These are phyloP conservation scores for Psidium friedrichsthalianum DNA, from an alignment of 345 rosid genomes.

Conservation along the genomic window DNA sequence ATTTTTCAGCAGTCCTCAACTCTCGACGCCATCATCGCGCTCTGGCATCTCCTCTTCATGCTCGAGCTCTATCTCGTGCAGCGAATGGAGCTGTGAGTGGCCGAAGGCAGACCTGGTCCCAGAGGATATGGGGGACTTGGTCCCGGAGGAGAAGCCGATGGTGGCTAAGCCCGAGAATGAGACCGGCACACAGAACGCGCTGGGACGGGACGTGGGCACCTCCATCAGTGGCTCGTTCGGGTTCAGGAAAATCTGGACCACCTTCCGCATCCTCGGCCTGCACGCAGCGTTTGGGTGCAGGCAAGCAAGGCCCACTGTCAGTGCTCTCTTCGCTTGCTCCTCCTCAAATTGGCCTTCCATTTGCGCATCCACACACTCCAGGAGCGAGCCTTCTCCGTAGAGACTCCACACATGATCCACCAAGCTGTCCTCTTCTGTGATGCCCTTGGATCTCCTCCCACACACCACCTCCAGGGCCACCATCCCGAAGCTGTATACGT, in stretches of 20 bases:
- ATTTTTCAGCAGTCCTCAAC: not conserved
- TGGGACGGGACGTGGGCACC: conserved; percentile 14
- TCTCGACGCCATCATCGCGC: not conserved
- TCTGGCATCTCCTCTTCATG: not conserved
- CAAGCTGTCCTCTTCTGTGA: conserved; percentile 23
- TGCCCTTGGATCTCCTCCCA: conserved; percentile 17
- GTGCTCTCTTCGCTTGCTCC: conserved; percentile 14
- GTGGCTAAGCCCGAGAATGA: conserved; percentile 1
- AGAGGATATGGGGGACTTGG: not conserved
- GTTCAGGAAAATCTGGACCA: conserved; percentile 24
- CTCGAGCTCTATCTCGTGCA: not conserved
- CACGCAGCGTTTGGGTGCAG: conserved; percentile 11
- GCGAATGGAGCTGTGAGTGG: not conserved
- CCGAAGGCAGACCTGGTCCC: not conserved
- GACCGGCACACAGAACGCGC: conserved; percentile 3
- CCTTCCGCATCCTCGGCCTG: conserved; percentile 25
- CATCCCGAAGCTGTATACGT: conserved; percentile 27
- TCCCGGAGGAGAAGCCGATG: not conserved
- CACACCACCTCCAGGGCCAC: conserved; percentile 23
- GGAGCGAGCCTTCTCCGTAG: conserved; percentile 4
- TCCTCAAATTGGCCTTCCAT: conserved; percentile 8
- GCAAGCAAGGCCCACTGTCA: conserved; percentile 21
- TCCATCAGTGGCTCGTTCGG: conserved; percentile 21
- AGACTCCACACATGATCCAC: conserved; percentile 23
- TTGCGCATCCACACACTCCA: conserved; percentile 9